phyloP scores from a whole-genome alignment of 345 rosid species.

The Eucalyptus globulus region DNA sequence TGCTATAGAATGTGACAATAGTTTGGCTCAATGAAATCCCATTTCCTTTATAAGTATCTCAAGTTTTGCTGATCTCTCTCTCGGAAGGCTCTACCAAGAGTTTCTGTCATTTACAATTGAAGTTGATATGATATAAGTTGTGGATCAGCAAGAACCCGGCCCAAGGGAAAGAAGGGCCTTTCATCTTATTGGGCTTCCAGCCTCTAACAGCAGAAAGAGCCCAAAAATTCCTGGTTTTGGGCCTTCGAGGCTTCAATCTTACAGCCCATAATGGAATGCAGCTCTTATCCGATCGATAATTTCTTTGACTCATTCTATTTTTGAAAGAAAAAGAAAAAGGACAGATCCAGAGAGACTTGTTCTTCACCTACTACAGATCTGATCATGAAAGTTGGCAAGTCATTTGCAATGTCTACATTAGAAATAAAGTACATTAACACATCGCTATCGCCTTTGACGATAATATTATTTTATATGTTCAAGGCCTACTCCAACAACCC shows the following conservation, averaged over 20 bases:
- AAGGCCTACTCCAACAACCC: not conserved
- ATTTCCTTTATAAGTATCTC: not conserved
- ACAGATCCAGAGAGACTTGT: not conserved
- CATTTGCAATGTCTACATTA: not conserved
- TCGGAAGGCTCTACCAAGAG: not conserved
- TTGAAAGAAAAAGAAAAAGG: not conserved
- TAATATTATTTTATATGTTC: not conserved
- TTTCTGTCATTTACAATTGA: not conserved
- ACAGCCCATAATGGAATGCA: not conserved
- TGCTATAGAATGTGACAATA: not conserved
- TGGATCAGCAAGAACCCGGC: not conserved
- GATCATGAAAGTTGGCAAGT: not conserved
- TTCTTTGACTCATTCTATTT: not conserved
- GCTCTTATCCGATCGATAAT: not conserved
- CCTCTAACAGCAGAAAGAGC: not conserved
- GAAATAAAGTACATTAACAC: not conserved
- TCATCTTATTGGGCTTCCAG: not conserved
- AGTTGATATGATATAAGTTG: not conserved
- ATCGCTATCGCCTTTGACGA: not conserved
- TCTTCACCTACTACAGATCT: not conserved
- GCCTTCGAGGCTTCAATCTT: not conserved
- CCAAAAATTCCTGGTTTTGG: not conserved
- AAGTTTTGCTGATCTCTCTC: not conserved
- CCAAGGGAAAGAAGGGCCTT: not conserved
- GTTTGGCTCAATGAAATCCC: not conserved